phyloP scores from a whole-genome alignment of 2,329 filamentous ascomycete species.

The Ascochyta lentis region DNA sequence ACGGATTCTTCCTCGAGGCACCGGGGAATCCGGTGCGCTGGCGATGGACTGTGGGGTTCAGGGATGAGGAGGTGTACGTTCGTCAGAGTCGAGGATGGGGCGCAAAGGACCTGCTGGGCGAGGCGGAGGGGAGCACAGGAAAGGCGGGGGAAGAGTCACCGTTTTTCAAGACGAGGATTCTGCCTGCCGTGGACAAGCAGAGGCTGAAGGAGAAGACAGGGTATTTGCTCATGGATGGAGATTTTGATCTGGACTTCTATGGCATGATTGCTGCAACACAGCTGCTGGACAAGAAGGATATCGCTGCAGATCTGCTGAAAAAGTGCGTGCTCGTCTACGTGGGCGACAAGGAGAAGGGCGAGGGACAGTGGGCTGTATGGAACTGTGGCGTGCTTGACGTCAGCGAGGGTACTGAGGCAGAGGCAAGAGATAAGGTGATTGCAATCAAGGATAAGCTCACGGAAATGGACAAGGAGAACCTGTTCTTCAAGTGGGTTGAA shows the following conservation, averaged over 20 bases:
- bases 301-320: slow-evolving; percentile 70
- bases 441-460: slow-evolving; percentile 79
- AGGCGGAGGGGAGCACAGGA: slow-evolving; percentile 50
- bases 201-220: slow-evolving; percentile 80
- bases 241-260: slow-evolving; percentile 88
- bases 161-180: slow-evolving; percentile 67
- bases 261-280: slow-evolving; percentile 77
- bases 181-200: slow-evolving; percentile 71
- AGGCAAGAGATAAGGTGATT: slow-evolving; percentile 75
- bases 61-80: slow-evolving; percentile 80
- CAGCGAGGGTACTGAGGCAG: slow-evolving; percentile 59
- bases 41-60: slow-evolving; percentile 78
- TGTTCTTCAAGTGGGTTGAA: slow-evolving; percentile 94
- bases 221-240: slow-evolving; percentile 81
- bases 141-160: slow-evolving; percentile 61
- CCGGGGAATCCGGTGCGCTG: slow-evolving; percentile 71
- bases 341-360: slow-evolving; percentile 37
- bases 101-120: slow-evolving; percentile 60
- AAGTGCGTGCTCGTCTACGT: slow-evolving; percentile 63
- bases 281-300: slow-evolving; percentile 69
- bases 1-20: slow-evolving; percentile 64
- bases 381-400: slow-evolving; percentile 62
- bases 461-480: slow-evolving; percentile 79
- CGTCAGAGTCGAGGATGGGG: slow-evolving; percentile 79
- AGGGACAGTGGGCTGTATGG: slow-evolving; percentile 74